Conservation (phyloP, 768 basidiomycete genomes). For the Phlebiopsis flavidoalba region DNA sequence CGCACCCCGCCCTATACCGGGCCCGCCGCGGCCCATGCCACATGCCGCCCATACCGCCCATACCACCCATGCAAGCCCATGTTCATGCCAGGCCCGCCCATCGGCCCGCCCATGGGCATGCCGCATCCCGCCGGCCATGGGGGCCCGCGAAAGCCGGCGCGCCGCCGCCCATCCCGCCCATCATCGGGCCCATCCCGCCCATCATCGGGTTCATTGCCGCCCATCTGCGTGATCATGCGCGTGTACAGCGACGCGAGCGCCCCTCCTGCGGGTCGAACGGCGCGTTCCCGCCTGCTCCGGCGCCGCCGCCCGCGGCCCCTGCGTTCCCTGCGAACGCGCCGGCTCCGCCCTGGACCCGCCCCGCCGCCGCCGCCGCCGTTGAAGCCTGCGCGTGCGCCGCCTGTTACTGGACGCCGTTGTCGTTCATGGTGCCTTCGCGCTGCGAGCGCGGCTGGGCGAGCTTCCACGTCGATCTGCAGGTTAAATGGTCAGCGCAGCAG, state of each 20-base stretch:
- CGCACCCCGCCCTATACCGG: constrained; percentile 12
- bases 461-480: constrained; percentile 90
- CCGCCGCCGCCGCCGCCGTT: constrained; percentile 2
- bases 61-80: too few species aligned
- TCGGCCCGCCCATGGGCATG: constrained; percentile 34
- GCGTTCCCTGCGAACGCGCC: constrained; percentile 25
- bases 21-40: constrained; percentile 11
- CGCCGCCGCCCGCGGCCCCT: constrained; percentile 16
- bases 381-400: neutral
- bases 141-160: constrained; percentile 11
- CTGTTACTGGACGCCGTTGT: constrained; percentile 29
- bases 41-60: constrained; percentile 28
- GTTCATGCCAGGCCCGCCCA: constrained; percentile 26
- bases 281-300: constrained; percentile 38
- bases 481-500: neutral
- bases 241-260: constrained; percentile 91
- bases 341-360: constrained; percentile 26
- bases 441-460: constrained; percentile 89
- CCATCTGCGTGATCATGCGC: constrained; percentile 88
- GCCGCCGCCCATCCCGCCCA: constrained; percentile 30
- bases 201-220: constrained; percentile 46
- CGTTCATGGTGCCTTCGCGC: constrained; percentile 55
- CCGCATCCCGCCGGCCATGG: constrained; percentile 31
- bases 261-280: constrained; percentile 91
- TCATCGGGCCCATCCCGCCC: constrained; percentile 39